Percentiles rank a stretch among this genome's conserved stretches.
Conservation (phyloP, 2,329 filamentous ascomycete genomes). For the Phyllachora maydis region DNA sequence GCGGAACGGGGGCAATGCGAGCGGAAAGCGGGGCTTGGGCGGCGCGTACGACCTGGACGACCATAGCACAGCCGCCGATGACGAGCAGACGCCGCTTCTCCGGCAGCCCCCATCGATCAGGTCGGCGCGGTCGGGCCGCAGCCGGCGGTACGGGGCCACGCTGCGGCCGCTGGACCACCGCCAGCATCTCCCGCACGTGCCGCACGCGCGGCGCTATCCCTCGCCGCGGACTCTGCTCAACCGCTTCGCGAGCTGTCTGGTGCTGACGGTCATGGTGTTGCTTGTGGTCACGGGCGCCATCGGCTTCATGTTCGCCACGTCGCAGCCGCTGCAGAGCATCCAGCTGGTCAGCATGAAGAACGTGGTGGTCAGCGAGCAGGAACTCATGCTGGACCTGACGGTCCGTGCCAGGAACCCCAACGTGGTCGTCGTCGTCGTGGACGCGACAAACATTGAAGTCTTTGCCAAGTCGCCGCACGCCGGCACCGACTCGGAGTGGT, state of each 20-base stretch:
- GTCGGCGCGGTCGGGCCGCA: conserved; percentile 28
- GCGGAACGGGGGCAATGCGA: conserved; percentile 3
- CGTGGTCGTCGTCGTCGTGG: conserved; percentile 68
- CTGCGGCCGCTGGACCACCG: conserved; percentile 56
- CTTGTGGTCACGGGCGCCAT: conserved; percentile 70
- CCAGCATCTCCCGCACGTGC: too few species aligned
- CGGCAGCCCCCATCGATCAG: conserved; percentile 48
- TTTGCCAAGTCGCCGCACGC: conserved; percentile 90
- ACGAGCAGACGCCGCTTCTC: conserved; percentile 74
- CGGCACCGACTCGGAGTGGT: conserved; percentile 44
- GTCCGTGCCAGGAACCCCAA: conserved; percentile 87
- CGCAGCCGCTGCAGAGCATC: conserved; percentile 66
- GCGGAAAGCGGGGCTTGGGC: conserved; percentile 33
- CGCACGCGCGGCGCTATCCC: too few species aligned
- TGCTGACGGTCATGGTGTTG: conserved; percentile 64
- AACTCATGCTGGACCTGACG: conserved; percentile 82
- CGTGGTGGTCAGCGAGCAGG: conserved; percentile 81
- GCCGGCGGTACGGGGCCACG: conserved; percentile 30
- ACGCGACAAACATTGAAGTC: conserved; percentile 73
- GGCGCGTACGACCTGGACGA: conserved; percentile 66
- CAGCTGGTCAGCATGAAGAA: conserved; percentile 66
- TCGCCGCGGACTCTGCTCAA: conserved; percentile 41
- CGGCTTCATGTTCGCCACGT: conserved; percentile 79
- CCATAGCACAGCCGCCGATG: conserved; percentile 50
- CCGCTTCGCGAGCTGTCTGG: conserved; percentile 68